These are phyloP conservation scores for Carallia pectinifolia DNA, from an alignment of 345 rosid genomes.

Conservation along the genomic window DNA sequence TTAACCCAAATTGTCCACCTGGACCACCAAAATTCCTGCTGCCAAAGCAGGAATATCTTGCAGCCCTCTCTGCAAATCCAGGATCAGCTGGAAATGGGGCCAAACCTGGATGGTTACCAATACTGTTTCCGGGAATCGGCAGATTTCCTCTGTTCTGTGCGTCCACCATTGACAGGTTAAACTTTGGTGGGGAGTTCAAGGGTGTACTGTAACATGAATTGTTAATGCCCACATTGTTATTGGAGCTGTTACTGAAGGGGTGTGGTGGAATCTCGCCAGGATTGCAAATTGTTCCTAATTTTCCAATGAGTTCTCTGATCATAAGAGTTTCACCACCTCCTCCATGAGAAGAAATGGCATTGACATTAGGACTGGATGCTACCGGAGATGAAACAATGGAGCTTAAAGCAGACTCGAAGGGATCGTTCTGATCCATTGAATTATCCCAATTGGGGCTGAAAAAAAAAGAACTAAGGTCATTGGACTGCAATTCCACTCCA, in stretches of 20 bases:
- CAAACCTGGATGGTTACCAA: slow-evolving; percentile 26
- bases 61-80: slow-evolving; percentile 42
- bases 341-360: neutral
- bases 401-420: slow-evolving; percentile 35
- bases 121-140: slow-evolving; percentile 19
- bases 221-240: slow-evolving; percentile 11
- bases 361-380: slow-evolving; percentile 14
- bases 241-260: slow-evolving; percentile 20
- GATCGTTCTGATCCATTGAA: slow-evolving; percentile 26
- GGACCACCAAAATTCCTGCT: slow-evolving; percentile 16
- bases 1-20: slow-evolving; percentile 23
- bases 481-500: slow-evolving; percentile 27
- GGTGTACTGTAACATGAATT: slow-evolving; percentile 38
- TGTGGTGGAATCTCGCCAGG: slow-evolving; percentile 37
- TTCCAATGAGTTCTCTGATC: slow-evolving; percentile 32
- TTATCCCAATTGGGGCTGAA: slow-evolving; percentile 30
- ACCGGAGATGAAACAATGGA: slow-evolving; percentile 37
- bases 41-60: slow-evolving; percentile 20
- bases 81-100: slow-evolving; percentile 43
- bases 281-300: slow-evolving; percentile 31
- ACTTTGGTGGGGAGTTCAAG: slow-evolving; percentile 47
- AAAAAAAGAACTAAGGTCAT: slow-evolving; percentile 21
- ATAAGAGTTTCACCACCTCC: slow-evolving; percentile 9
- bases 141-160: slow-evolving; percentile 41
- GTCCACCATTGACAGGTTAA: slow-evolving; percentile 43